Evolutionary conservation across 2,329 filamentous ascomycete genomes (phyloP).

Genomic region (Aspergillus sclerotialis): DNA sequence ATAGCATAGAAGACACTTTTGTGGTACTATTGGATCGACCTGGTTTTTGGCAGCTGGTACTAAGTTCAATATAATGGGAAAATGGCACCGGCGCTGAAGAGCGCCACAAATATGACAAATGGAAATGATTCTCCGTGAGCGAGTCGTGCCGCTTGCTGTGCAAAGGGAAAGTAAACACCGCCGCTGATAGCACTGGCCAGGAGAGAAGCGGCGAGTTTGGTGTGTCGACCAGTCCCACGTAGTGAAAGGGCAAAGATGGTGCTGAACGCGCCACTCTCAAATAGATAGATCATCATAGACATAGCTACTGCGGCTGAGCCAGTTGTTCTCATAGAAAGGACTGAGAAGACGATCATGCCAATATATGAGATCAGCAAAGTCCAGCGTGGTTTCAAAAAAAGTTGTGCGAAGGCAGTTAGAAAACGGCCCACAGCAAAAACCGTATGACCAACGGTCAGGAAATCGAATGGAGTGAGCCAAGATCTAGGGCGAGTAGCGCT

Average conservation of each 20-base stretch:
- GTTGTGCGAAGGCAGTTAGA: slow-evolving; percentile 45
- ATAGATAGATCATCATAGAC: slow-evolving; percentile 49
- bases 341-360: slow-evolving; percentile 46
- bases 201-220: slow-evolving; percentile 49
- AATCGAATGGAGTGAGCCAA: slow-evolving; percentile 31
- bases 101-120: too few species aligned
- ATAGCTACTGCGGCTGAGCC: slow-evolving; percentile 41
- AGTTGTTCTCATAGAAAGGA: slow-evolving; percentile 44
- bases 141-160: slow-evolving; percentile 46
- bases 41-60: too few species aligned
- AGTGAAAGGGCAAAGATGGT: slow-evolving; percentile 53
- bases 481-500: slow-evolving; percentile 21
- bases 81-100: too few species aligned
- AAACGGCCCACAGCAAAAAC: slow-evolving; percentile 55
- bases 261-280: slow-evolving; percentile 55
- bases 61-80: too few species aligned
- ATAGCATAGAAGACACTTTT: too few species aligned
- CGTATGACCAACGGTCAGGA: slow-evolving; percentile 49
- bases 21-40: too few species aligned
- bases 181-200: slow-evolving; percentile 49
- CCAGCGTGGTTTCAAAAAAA: slow-evolving; percentile 53
- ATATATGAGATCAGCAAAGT: slow-evolving; percentile 48
- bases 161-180: slow-evolving; percentile 50
- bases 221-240: slow-evolving; percentile 51
- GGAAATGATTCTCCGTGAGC: too few species aligned